Evolutionary conservation across 208 protist genomes (phyloP), one percentile per base, ranked within the genome.

Genomic region (Trichomonas tenax): DNA sequence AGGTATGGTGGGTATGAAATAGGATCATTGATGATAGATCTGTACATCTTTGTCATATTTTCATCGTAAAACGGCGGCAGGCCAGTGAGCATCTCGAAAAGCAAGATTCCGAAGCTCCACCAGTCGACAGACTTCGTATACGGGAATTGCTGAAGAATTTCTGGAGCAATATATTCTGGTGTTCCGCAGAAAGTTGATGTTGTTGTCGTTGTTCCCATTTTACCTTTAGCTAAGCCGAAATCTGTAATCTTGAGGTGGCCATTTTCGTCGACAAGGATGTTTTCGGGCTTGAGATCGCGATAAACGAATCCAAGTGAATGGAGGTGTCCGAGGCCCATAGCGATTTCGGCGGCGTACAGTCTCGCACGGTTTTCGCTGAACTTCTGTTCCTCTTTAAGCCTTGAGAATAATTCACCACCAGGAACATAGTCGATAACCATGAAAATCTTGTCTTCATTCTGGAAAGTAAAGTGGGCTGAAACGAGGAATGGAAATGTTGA

Each of bases 191-290:
- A 86, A 31, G 97, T 97, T 34, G 36, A 58, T 11, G 96, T 96
- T 82, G 3, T 41, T 3, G 26, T 86, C 0, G 82, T 21, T 14
- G 2, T 82, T 63, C 45, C 38, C n/a, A 82, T 23, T 1, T 84
- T 86, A 14, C 23, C 49, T 95, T 96, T 96, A 31, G 44, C 10
- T 82, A 98, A 90, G 31, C 98, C 98, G 97, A 99, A 99, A 97
- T 99, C 98, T 10, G 98, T 98, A 0, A 99, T 97, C 82, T 98
- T 98, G 38, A 98, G 97, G 96, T 99, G 97, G 3, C 97, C 98
- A 38, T 97, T 63, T 38, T 95, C 96, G 72, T 98, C 97, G 0
- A 98, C 46, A 31, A 98, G 97, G 26, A 98, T 96, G 90, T 98
- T 98, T 96, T 98, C 98, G 51, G 98, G 97, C 96, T 98, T 98